These are phyloP conservation scores for Zymoseptoria brevis DNA, from an alignment of 2,329 filamentous ascomycete species.

Conservation along the genomic window DNA sequence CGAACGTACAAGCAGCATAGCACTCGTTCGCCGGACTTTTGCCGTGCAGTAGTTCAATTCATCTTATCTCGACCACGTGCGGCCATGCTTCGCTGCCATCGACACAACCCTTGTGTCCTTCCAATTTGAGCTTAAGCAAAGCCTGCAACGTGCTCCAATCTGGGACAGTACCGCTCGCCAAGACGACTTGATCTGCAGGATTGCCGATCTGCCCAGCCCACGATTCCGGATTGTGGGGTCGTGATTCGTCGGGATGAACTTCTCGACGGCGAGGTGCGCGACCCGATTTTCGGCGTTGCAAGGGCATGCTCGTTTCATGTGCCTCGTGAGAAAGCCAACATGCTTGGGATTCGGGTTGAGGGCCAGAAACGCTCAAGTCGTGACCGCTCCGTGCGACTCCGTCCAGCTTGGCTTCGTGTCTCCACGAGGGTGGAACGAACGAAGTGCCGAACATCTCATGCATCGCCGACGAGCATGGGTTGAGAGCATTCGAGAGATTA, in stretches of 20 bases:
- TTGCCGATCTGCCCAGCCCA: background rate
- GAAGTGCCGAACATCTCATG: no score
- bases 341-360: no score
- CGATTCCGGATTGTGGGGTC: background rate
- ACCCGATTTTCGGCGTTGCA: background rate
- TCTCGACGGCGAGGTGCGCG: background rate
- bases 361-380: no score
- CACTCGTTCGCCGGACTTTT: background rate
- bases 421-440: no score
- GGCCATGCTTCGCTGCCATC: background rate
- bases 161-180: background rate
- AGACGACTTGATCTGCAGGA: background rate
- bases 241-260: background rate
- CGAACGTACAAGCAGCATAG: background rate
- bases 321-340: background rate
- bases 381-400: no score
- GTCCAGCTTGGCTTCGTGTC: no score
- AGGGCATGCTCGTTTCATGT: background rate
- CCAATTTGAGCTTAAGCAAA: background rate
- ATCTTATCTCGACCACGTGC: background rate
- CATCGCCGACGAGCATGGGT: no score
- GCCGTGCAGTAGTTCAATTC: background rate
- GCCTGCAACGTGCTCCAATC: background rate
- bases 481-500: no score
- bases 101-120: background rate